These are phyloP conservation scores for Ulmus americana DNA, from an alignment of 331 rosid genomes.

Conservation along the genomic window DNA sequence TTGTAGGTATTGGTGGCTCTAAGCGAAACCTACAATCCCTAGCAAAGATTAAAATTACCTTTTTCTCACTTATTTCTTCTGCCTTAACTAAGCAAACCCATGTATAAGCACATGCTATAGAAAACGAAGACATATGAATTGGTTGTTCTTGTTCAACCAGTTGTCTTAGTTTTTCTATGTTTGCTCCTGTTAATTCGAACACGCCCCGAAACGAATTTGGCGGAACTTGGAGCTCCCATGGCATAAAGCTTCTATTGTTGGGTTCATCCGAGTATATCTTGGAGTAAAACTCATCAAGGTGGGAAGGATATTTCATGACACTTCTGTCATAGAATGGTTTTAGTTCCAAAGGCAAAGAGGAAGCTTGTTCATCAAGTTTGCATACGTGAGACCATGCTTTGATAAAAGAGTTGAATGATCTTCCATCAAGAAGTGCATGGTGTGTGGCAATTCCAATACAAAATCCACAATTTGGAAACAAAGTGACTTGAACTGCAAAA, in stretches of 20 bases:
- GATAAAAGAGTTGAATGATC: slow-evolving; percentile 1
- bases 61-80: not conserved
- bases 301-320: not conserved
- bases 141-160: not conserved
- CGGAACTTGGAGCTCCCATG: not conserved
- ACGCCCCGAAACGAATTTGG: slow-evolving; percentile 17
- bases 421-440: slow-evolving; percentile 24
- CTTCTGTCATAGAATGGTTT: slow-evolving; percentile 25
- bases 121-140: slow-evolving; percentile 22
- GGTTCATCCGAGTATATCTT: not conserved
- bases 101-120: slow-evolving; percentile 18
- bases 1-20: slow-evolving; percentile 19
- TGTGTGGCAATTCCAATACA: slow-evolving; percentile 19
- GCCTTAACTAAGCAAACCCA: slow-evolving; percentile 27
- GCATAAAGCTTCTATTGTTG: slow-evolving; percentile 26
- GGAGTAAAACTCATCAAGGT: not conserved
- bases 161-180: slow-evolving; percentile 18
- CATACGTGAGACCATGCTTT: slow-evolving; percentile 30
- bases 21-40: slow-evolving; percentile 17
- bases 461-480: slow-evolving; percentile 15
- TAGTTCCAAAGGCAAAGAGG: not conserved
- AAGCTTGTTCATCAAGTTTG: not conserved
- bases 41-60: not conserved
- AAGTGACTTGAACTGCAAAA: slow-evolving; percentile 21
- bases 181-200: slow-evolving; percentile 8